These are phyloP conservation scores for Daldinia decipiens DNA, from an alignment of 495 filamentous ascomycete species.

Conservation along the genomic window DNA sequence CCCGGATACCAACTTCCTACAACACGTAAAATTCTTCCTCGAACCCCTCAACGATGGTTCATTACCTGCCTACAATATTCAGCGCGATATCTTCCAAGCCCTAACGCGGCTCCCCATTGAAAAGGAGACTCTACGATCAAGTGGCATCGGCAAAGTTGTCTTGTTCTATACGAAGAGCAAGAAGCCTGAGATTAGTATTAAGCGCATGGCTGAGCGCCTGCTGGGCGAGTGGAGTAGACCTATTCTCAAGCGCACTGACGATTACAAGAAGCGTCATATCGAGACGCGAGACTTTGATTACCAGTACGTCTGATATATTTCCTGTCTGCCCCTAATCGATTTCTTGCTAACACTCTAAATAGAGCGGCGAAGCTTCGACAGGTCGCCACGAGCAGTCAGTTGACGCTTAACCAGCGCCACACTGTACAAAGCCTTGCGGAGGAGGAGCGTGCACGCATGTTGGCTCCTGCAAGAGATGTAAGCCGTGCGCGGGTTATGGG, in stretches of 20 bases:
- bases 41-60: constrained; percentile 93
- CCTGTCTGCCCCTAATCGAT: constrained; percentile 50
- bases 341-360: constrained; percentile 47
- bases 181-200: constrained; percentile 84
- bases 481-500: constrained; percentile 79
- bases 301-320: constrained; percentile 52
- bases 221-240: constrained; percentile 95
- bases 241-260: constrained; percentile 91
- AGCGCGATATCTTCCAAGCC: constrained; percentile 88
- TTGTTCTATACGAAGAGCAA: constrained; percentile 97
- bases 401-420: constrained; percentile 58
- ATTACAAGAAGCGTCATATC: constrained; percentile 84
- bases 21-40: constrained; percentile 95
- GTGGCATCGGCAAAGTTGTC: constrained; percentile 94
- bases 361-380: constrained; percentile 63
- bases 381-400: constrained; percentile 52
- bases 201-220: constrained; percentile 89
- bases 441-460: constrained; percentile 72
- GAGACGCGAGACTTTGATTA: constrained; percentile 64
- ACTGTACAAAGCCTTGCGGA: constrained; percentile 59
- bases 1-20: constrained; percentile 92
- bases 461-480: constrained; percentile 72
- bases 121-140: constrained; percentile 87
- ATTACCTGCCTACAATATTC: constrained; percentile 94
- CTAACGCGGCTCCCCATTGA: constrained; percentile 83